These are phyloP conservation scores for Rhizophora mangle DNA, from an alignment of 345 rosid species.

Conservation along the genomic window DNA sequence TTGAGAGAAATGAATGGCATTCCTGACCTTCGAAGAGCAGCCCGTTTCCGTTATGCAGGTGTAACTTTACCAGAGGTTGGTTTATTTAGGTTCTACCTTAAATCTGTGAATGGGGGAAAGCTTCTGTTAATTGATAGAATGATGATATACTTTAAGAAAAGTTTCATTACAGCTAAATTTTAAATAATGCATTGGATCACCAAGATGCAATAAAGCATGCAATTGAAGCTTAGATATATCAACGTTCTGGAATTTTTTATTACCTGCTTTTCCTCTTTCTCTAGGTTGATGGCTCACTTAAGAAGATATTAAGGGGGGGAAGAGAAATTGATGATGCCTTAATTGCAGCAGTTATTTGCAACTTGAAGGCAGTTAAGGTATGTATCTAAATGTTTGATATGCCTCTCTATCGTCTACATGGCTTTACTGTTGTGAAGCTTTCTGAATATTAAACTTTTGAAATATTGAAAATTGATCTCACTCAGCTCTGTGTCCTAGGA, in stretches of 20 bases:
- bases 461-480: slow-evolving; percentile 8
- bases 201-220: neutral
- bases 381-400: slow-evolving; percentile 22
- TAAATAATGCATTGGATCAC: slow-evolving; percentile 10
- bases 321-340: slow-evolving; percentile 66
- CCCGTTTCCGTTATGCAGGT: slow-evolving; percentile 83
- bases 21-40: slow-evolving; percentile 84
- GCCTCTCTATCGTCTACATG: slow-evolving; percentile 1
- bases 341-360: slow-evolving; percentile 67
- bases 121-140: neutral
- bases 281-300: slow-evolving; percentile 60
- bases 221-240: slow-evolving; percentile 2
- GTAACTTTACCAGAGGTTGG: slow-evolving; percentile 77
- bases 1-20: slow-evolving; percentile 84
- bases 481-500: neutral
- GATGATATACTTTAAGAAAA: slow-evolving; percentile 13
- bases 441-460: slow-evolving; percentile 1
- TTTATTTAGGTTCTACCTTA: slow-evolving; percentile 21
- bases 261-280: slow-evolving; percentile 23
- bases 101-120: neutral
- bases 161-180: slow-evolving; percentile 12
- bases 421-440: slow-evolving; percentile 14
- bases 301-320: slow-evolving; percentile 64
- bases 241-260: slow-evolving; percentile 16
- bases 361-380: slow-evolving; percentile 80